These are phyloP conservation scores for Phalaenopsis aphrodite DNA, from an alignment of 106 monocot species.

Conservation along the genomic window DNA sequence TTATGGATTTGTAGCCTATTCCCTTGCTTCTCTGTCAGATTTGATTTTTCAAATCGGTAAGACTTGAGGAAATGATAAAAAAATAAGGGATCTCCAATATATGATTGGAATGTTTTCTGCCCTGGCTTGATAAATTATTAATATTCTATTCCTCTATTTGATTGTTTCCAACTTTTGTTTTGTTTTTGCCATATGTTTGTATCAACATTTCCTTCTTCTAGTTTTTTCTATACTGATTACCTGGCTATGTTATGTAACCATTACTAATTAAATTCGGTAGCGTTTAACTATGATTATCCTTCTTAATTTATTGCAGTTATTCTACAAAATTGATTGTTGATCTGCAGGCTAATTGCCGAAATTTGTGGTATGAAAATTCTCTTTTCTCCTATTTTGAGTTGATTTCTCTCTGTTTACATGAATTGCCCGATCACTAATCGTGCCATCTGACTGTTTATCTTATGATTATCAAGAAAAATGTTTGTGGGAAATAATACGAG, in stretches of 20 bases:
- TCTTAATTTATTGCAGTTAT: neutral
- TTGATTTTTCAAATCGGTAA: too few species aligned
- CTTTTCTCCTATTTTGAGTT: neutral
- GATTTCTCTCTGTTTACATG: neutral
- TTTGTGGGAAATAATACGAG: constrained; percentile 27
- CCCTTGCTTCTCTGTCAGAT: too few species aligned
- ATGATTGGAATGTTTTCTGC: neutral
- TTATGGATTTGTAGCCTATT: too few species aligned
- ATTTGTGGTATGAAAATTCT: neutral
- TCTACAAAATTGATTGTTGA: neutral
- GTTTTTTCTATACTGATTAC: neutral
- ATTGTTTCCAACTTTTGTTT: neutral
- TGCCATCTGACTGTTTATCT: neutral
- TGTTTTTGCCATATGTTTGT: neutral
- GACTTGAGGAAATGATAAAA: neutral
- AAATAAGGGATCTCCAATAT: neutral
- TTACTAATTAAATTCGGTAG: neutral
- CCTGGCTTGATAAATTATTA: neutral
- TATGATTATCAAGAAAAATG: constrained; percentile 14
- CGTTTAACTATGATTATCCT: too few species aligned
- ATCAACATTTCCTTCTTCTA: neutral
- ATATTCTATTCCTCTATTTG: too few species aligned
- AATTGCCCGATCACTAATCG: neutral
- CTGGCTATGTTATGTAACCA: neutral
- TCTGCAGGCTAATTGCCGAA: neutral